Conservation (phyloP, 352 stramenopile genomes). For the Pseudoperonospora humuli region DNA sequence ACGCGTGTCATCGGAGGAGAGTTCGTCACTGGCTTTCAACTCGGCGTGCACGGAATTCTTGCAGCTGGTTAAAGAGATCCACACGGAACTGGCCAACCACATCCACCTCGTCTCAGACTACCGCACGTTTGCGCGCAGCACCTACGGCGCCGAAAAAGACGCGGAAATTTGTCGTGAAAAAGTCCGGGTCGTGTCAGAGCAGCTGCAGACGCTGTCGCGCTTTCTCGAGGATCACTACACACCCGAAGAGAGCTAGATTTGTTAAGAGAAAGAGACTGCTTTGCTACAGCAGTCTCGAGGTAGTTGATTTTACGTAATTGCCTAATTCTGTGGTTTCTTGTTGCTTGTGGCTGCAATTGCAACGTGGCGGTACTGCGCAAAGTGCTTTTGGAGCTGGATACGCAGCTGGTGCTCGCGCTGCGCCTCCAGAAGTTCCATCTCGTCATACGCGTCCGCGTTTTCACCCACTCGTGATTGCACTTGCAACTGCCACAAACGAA, state of each 20-base stretch:
- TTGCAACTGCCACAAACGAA: conserved; percentile 10
- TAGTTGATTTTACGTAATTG: conserved; percentile 21
- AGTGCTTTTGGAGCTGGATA: conserved; percentile 49
- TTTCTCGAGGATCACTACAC: conserved; percentile 75
- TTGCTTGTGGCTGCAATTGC: neutral
- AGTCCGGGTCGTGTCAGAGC: conserved; percentile 67
- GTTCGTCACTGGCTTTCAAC: conserved; percentile 65
- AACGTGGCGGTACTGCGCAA: conserved; percentile 35
- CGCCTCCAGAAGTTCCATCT: conserved; percentile 22
- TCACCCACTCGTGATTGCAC: conserved; percentile 18
- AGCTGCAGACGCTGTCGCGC: conserved; percentile 62
- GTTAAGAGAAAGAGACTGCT: neutral
- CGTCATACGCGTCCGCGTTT: conserved; percentile 24
- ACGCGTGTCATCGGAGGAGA: conserved; percentile 56
- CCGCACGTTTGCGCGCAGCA: conserved; percentile 72
- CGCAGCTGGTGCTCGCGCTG: conserved; percentile 33
- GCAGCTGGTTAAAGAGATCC: conserved; percentile 81
- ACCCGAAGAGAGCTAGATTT: conserved; percentile 44
- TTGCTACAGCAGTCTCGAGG: neutral
- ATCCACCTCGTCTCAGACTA: conserved; percentile 84
- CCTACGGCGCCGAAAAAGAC: conserved; percentile 81
- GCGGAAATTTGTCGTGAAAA: conserved; percentile 70
- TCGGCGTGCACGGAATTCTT: conserved; percentile 75
- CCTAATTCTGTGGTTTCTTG: neutral
- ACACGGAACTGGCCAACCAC: conserved; percentile 73